Percentiles rank a stretch among this genome's conserved stretches.
Evolutionary conservation across 2,329 filamentous ascomycete genomes (phyloP).

Genomic region (Fusarium sororula): DNA sequence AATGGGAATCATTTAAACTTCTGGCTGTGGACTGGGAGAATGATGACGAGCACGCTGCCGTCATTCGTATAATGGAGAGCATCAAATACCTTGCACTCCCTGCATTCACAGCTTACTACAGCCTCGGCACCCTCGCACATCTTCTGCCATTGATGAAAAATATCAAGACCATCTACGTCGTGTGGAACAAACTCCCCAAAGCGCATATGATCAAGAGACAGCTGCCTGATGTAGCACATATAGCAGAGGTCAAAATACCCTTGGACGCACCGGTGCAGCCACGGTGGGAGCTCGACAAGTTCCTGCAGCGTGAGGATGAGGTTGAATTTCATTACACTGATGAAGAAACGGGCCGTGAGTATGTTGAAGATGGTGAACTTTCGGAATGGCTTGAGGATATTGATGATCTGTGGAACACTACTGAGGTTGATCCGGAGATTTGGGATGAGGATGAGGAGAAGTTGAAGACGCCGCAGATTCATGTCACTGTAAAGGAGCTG

Average conservation of each 20-base stretch:
- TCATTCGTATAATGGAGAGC: constrained; percentile 4
- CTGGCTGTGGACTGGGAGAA: background rate
- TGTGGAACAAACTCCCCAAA: constrained; percentile 39
- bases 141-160: constrained; percentile 25
- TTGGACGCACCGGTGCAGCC: constrained; percentile 3
- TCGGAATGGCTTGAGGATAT: constrained; percentile 24
- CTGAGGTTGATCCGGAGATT: constrained; percentile 9
- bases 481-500: constrained; percentile 6
- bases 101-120: constrained; percentile 41
- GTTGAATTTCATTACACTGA: constrained; percentile 11
- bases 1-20: constrained; percentile 31
- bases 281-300: constrained; percentile 8
- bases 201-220: background rate
- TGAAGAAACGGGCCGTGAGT: background rate
- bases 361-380: constrained; percentile 7
- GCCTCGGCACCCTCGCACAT: constrained; percentile 17
- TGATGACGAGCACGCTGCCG: background rate
- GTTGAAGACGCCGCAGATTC: background rate
- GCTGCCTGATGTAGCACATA: background rate
- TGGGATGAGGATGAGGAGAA: constrained; percentile 2
- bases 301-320: background rate
- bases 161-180: constrained; percentile 28
- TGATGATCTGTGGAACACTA: constrained; percentile 8
- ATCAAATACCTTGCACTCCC: constrained; percentile 39
- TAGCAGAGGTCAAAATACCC: background rate